Conservation (phyloP, 805 yeast species). For the Kockiozyma suomiensis region DNA sequence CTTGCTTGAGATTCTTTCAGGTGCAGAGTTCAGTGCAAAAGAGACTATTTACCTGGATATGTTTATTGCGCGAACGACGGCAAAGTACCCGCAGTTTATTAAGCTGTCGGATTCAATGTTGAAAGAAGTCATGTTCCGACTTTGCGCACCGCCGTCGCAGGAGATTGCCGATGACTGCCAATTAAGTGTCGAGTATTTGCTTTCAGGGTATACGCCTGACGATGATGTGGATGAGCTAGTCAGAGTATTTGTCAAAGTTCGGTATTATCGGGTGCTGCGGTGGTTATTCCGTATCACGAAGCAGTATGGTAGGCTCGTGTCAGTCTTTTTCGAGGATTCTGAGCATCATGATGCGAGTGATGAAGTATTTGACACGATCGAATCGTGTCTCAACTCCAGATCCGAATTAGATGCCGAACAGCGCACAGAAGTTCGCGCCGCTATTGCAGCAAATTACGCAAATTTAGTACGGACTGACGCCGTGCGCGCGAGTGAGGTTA, state of each 20-base stretch:
- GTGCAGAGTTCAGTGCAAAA: constrained; percentile 26
- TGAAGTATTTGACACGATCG: constrained; percentile 32
- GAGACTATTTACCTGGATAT: constrained; percentile 52
- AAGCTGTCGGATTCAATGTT: constrained; percentile 65
- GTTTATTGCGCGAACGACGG: constrained; percentile 76
- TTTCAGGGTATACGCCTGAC: constrained; percentile 66
- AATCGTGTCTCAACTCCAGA: constrained; percentile 25
- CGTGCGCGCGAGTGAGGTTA: constrained; percentile 23
- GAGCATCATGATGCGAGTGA: constrained; percentile 11
- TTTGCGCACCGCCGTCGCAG: constrained; percentile 50
- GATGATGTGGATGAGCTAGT: constrained; percentile 50
- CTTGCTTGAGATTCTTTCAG: constrained; percentile 59
- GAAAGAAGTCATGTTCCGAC: constrained; percentile 50
- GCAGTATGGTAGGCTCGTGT: constrained; percentile 54
- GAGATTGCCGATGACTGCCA: constrained; percentile 62
- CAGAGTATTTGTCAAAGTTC: constrained; percentile 55
- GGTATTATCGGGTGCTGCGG: constrained; percentile 61
- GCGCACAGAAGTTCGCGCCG: constrained; percentile 21
- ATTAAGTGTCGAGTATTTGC: constrained; percentile 69
- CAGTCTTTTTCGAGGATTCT: constrained; percentile 31
- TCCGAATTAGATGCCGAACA: constrained; percentile 24
- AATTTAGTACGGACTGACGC: constrained; percentile 31
- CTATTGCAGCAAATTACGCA: constrained; percentile 23
- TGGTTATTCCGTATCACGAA: constrained; percentile 58
- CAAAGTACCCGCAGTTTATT: constrained; percentile 84